Percentiles rank a stretch among this genome's conserved stretches.
These are phyloP conservation scores for Sarocladium strictum DNA, from an alignment of 2,329 filamentous ascomycete species.

Conservation along the genomic window DNA sequence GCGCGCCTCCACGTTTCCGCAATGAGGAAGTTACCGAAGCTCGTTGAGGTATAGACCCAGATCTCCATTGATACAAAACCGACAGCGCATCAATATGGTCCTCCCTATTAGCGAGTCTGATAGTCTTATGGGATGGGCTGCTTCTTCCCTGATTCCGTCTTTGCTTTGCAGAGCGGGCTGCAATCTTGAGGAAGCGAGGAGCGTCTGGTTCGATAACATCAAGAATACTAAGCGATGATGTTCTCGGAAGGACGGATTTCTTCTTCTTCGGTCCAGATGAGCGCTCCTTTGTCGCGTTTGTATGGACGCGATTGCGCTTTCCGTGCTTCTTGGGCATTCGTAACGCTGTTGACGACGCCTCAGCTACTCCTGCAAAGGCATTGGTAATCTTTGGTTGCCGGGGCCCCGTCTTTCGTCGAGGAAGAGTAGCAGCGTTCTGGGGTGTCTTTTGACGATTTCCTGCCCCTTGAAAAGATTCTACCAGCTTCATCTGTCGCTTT, in stretches of 20 bases:
- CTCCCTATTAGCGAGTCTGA: constrained; percentile 53
- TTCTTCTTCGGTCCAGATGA: background rate
- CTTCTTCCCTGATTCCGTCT: constrained; percentile 45
- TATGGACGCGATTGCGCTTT: constrained; percentile 8
- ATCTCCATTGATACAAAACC: constrained; percentile 49
- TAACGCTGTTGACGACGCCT: background rate
- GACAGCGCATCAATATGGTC: constrained; percentile 54
- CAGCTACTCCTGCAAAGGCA: constrained; percentile 15
- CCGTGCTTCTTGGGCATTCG: constrained; percentile 7
- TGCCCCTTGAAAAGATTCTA: constrained; percentile 18
- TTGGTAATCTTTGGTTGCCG: constrained; percentile 28
- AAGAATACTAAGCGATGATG: constrained; percentile 54
- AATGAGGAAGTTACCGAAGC: constrained; percentile 23
- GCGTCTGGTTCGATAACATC: constrained; percentile 49
- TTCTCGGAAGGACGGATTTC: background rate
- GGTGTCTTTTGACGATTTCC: constrained; percentile 21
- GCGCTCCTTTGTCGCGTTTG: constrained; percentile 7
- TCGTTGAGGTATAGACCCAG: constrained; percentile 43
- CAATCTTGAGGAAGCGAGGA: constrained; percentile 55
- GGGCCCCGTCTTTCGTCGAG: constrained; percentile 14
- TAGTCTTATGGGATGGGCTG: constrained; percentile 49
- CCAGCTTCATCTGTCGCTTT: constrained; percentile 31
- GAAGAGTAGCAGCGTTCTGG: constrained; percentile 14
- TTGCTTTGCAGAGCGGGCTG: constrained; percentile 49
- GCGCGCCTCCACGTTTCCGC: constrained; percentile 12